These are phyloP conservation scores for Crithidia thermophila DNA, from an alignment of 208 protist species.

Conservation along the genomic window DNA sequence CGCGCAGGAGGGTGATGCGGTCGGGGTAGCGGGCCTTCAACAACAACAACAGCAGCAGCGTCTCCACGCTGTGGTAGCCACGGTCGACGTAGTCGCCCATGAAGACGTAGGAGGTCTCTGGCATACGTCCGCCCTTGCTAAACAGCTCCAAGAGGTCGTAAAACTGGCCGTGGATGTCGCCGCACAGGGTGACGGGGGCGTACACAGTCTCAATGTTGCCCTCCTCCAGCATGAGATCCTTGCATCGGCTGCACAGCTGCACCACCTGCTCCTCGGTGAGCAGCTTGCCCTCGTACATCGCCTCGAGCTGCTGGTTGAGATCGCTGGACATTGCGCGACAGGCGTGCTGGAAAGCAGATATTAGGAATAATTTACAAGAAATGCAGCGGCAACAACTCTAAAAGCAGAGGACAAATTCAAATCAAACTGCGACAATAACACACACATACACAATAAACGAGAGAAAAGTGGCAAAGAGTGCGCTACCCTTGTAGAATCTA, in stretches of 20 bases:
- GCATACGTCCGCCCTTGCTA: conserved; percentile 91
- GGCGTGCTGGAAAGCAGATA: not conserved
- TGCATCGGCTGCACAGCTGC: conserved; percentile 88
- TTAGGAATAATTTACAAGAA: not conserved
- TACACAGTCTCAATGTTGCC: conserved; percentile 96
- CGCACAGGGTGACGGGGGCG: conserved; percentile 98
- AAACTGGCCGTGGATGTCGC: conserved; percentile 99
- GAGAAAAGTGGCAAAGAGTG: too few species aligned
- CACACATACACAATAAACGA: too few species aligned
- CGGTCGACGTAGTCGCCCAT: conserved; percentile 96
- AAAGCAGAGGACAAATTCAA: too few species aligned
- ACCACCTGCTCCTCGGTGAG: conserved; percentile 91
- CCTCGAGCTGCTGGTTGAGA: conserved; percentile 69
- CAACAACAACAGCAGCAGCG: conserved; percentile 89
- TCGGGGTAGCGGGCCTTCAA: conserved; percentile 95
- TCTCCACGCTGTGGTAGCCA: conserved; percentile 95
- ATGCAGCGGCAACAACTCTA: not conserved
- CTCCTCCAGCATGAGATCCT: conserved; percentile 90
- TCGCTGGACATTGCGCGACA: conserved; percentile 39
- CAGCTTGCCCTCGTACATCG: conserved; percentile 91
- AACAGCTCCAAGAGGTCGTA: conserved; percentile 98
- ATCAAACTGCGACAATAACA: too few species aligned
- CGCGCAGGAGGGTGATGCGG: conserved; percentile 95
- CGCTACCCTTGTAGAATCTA: too few species aligned
- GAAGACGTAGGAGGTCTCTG: conserved; percentile 88